A percentile compares a stretch with the other conserved stretches of the same genome.
phyloP scores from a whole-genome alignment of 78 protist species.

The Acrasis kona region DNA sequence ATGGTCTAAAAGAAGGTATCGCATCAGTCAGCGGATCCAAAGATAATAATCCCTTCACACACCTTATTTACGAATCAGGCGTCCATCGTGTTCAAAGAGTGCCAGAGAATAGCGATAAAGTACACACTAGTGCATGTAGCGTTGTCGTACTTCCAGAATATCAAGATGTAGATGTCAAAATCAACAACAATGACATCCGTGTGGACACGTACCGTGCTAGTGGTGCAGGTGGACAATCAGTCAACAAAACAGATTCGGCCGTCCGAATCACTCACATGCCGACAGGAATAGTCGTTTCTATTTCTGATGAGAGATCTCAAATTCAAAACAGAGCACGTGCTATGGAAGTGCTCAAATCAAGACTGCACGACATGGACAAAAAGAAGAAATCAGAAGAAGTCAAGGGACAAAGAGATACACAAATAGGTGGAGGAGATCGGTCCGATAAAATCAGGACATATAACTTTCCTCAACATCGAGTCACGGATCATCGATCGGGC shows the following conservation, averaged over 20 bases:
- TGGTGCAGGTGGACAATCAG: constrained; percentile 92
- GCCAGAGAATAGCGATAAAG: constrained; percentile 77
- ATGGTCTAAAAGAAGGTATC: constrained; percentile 30
- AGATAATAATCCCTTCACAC: constrained; percentile 54
- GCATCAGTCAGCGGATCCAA: constrained; percentile 41
- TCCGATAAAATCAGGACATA: constrained; percentile 69
- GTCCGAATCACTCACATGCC: constrained; percentile 80
- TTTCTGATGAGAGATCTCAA: constrained; percentile 79
- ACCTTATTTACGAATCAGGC: constrained; percentile 67
- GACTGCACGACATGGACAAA: not conserved
- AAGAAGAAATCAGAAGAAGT: not conserved
- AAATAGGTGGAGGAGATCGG: constrained; percentile 38
- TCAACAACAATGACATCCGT: constrained; percentile 26
- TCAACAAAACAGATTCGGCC: constrained; percentile 84
- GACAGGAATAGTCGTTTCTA: constrained; percentile 63
- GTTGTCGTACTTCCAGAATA: constrained; percentile 77
- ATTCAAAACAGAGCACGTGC: constrained; percentile 62
- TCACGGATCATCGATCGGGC: constrained; percentile 71
- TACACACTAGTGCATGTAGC: constrained; percentile 76
- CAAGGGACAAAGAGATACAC: not conserved
- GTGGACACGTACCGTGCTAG: constrained; percentile 46
- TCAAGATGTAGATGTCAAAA: not conserved
- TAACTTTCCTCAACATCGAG: constrained; percentile 70
- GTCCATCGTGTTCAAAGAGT: constrained; percentile 91
- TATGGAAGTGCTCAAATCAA: constrained; percentile 20